Conservation (phyloP, 805 yeast genomes). For the Kockiozyma suomiensis region DNA sequence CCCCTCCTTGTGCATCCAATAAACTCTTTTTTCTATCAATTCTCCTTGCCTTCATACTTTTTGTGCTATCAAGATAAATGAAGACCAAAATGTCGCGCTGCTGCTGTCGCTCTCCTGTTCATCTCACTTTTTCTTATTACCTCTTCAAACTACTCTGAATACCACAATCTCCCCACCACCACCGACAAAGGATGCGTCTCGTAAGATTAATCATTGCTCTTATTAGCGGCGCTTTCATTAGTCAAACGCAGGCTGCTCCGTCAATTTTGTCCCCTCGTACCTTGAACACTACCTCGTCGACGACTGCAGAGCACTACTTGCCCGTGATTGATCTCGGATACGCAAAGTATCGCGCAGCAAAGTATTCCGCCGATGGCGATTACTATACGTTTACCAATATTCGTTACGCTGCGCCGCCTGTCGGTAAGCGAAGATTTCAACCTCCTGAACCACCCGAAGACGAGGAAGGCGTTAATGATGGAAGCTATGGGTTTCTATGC, state of each 20-base stretch:
- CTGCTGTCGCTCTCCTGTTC: no score
- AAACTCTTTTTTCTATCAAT: no score
- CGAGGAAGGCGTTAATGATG: constrained; percentile 23
- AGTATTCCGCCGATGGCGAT: constrained; percentile 16
- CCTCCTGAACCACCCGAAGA: constrained; percentile 25
- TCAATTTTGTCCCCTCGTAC: not conserved
- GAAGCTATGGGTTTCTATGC: constrained; percentile 26
- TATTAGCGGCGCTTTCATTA: no score
- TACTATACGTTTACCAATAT: constrained; percentile 25
- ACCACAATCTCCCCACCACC: no score
- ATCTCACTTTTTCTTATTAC: no score
- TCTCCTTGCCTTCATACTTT: no score
- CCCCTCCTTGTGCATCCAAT: no score
- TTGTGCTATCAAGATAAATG: no score
- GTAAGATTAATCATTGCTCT: no score
- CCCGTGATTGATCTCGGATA: constrained; percentile 28
- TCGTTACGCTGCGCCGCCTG: constrained; percentile 34
- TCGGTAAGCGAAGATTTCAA: constrained; percentile 26
- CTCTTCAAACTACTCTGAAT: no score
- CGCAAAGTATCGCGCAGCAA: constrained; percentile 29
- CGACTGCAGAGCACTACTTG: not conserved
- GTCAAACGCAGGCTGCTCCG: not conserved
- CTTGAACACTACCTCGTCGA: constrained; percentile 1
- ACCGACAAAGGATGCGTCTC: no score
- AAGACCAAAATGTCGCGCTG: no score